Percentiles rank a stretch among this genome's conserved stretches.
phyloP scores from a whole-genome alignment of 2,329 filamentous ascomycete species.

The Dactylella cylindrospora region DNA sequence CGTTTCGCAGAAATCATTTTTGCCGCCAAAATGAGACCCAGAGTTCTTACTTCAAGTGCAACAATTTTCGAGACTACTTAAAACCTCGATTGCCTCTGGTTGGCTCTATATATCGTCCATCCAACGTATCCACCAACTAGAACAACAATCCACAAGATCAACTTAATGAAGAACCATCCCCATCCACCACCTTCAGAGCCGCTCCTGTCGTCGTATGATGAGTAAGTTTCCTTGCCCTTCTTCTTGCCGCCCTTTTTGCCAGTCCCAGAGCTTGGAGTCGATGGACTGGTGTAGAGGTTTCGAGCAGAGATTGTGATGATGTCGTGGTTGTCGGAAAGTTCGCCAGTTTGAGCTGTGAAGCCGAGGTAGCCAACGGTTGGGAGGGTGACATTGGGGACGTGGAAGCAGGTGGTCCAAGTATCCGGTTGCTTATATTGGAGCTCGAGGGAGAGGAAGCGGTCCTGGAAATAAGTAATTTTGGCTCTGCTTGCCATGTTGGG shows the following conservation, averaged over 20 bases:
- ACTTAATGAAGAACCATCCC: slow-evolving; percentile 77
- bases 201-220: slow-evolving; percentile 28
- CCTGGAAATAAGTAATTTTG: slow-evolving; percentile 91
- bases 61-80: too few species aligned
- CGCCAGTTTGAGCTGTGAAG: slow-evolving; percentile 86
- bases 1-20: too few species aligned
- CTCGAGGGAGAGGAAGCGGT: slow-evolving; percentile 85
- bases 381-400: slow-evolving; percentile 70
- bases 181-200: slow-evolving; percentile 58
- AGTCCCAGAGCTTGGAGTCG: slow-evolving; percentile 50
- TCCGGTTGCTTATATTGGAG: slow-evolving; percentile 90
- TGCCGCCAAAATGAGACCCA: too few species aligned
- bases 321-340: slow-evolving; percentile 91
- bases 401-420: slow-evolving; percentile 88
- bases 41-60: too few species aligned
- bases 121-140: slow-evolving; percentile 78
- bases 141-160: slow-evolving; percentile 71
- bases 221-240: slow-evolving; percentile 51
- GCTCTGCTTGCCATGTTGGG: slow-evolving; percentile 78
- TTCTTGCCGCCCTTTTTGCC: slow-evolving; percentile 55
- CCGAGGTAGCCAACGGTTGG: slow-evolving; percentile 74
- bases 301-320: slow-evolving; percentile 82
- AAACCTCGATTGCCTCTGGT: slow-evolving; percentile 54
- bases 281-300: slow-evolving; percentile 73
- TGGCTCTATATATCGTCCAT: slow-evolving; percentile 76